phyloP scores from a whole-genome alignment of 192 early-diverging fungal genomes.

The Rhizoclosmatium sp. region DNA sequence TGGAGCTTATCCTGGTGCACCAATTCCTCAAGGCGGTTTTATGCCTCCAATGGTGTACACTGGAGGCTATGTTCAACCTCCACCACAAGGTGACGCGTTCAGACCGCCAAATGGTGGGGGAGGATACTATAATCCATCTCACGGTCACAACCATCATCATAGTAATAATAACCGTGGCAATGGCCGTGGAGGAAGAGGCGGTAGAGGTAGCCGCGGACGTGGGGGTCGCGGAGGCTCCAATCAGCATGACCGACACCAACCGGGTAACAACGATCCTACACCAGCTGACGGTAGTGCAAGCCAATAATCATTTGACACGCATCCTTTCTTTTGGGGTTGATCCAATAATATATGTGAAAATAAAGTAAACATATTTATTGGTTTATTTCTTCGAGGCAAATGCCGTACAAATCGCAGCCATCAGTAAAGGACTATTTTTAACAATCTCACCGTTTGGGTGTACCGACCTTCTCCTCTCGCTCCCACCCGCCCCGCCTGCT shows the following conservation, averaged over 20 bases:
- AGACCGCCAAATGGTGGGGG: background rate
- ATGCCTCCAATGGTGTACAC: background rate
- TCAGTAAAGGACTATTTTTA: constrained; percentile 6
- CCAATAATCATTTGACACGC: background rate
- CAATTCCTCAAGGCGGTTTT: background rate
- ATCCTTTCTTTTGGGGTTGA: background rate
- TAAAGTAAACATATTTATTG: background rate
- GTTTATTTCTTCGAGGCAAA: constrained; percentile 6
- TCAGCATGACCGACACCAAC: too few relatives aligned
- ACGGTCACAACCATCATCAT: background rate
- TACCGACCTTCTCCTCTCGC: background rate
- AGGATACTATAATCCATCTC: background rate
- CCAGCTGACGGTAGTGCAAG: background rate
- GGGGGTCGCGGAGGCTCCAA: background rate
- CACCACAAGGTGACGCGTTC: background rate
- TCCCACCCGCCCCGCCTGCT: background rate
- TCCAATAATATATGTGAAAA: constrained; percentile 11
- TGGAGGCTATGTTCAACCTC: background rate
- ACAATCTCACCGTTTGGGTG: background rate
- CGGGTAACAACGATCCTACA: background rate
- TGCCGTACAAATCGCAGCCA: background rate
- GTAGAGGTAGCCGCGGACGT: background rate
- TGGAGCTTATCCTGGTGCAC: background rate
- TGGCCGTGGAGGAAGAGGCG: constrained; percentile 15
- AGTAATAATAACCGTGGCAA: background rate